Conservation (phyloP, 2,329 filamentous ascomycete species). For the Reticulascus tulasneorum region DNA sequence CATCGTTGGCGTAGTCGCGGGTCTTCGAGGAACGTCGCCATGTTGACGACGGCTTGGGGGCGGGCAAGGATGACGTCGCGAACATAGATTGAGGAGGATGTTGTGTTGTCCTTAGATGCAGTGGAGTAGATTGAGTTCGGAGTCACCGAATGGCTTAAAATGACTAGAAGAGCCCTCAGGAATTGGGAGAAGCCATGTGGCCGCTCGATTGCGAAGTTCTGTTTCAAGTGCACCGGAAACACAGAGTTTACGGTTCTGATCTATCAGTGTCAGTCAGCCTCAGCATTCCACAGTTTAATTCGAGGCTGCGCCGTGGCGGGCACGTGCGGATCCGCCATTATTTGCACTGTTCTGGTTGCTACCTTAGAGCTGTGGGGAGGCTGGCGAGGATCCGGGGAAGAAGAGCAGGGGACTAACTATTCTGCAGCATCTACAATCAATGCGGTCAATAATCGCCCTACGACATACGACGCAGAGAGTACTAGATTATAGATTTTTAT, state of each 20-base stretch:
- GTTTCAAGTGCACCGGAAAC: slow-evolving; percentile 13
- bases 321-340: slow-evolving; percentile 5
- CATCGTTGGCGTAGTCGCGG: slow-evolving; percentile 89
- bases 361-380: no score
- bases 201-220: slow-evolving; percentile 7
- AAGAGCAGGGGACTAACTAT: no score
- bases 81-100: no score
- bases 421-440: no score
- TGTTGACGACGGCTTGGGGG: slow-evolving; percentile 24
- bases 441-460: no score
- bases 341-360: slow-evolving; percentile 2
- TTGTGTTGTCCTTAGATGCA: no score
- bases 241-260: slow-evolving; percentile 7
- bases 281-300: slow-evolving; percentile 10
- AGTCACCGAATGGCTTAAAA: no score
- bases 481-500: no score
- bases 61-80: slow-evolving; percentile 7
- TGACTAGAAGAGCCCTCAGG: slow-evolving; percentile 2
- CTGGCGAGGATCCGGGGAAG: no score
- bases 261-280: slow-evolving; percentile 13
- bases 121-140: no score
- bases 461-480: no score
- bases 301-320: slow-evolving; percentile 6
- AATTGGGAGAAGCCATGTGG: slow-evolving; percentile 7
- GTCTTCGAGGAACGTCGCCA: slow-evolving; percentile 64